Evolutionary conservation across 2,329 filamentous ascomycete species (phyloP), one percentile per base, ranked within the genome.

Genomic region (Canariomyces notabilis): DNA sequence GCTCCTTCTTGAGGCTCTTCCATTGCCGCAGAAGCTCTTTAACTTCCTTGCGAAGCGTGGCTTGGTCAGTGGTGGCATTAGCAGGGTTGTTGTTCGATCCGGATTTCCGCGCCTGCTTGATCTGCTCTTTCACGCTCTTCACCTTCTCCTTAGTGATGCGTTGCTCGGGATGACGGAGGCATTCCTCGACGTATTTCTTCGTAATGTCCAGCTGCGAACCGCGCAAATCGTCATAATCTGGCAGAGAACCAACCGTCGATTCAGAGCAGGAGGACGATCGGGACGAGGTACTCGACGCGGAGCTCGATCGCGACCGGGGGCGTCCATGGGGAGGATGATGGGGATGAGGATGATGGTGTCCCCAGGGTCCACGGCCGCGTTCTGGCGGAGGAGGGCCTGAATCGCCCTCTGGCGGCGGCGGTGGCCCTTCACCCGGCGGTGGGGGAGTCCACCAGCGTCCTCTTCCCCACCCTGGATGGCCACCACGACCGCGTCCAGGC

Each of bases 181-280:
- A 81, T 6, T 65, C 59, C 18, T 65, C 53, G 14, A 82, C 64
- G 3, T 67, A 67, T 11, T 65, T 57, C 37, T 67, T 67, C 12
- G 72, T 69, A 1, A 72, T 49, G 2, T 74, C 70, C 1, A 80
- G 64, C 58, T 79, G 76, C 15, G 64, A 56, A 42, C 72, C 70
- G 11, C 59, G 61, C 2, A 81, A 64, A 34, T 75, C 69, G 46
- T 79, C 73, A 55, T 73, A 74, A 43, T 74, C 69, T 0, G 76
- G 75, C 1, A 82, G 71, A 2, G 75, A 79, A 29, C 72, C 76
- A 44, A 79, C 61, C 2, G 73, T 75, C 0, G 62, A 68, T 3
- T 53, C 61, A 1, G 65, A 68, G 16, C 59, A 62, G 6, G 62
- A 62, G 1, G 65, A 67, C 0, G 64, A 65, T 0, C 51, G 53